Evolutionary conservation across 2,329 filamentous ascomycete species (phyloP), one percentile per base, ranked within the genome.

Genomic region (Fusarium duplospermum): DNA sequence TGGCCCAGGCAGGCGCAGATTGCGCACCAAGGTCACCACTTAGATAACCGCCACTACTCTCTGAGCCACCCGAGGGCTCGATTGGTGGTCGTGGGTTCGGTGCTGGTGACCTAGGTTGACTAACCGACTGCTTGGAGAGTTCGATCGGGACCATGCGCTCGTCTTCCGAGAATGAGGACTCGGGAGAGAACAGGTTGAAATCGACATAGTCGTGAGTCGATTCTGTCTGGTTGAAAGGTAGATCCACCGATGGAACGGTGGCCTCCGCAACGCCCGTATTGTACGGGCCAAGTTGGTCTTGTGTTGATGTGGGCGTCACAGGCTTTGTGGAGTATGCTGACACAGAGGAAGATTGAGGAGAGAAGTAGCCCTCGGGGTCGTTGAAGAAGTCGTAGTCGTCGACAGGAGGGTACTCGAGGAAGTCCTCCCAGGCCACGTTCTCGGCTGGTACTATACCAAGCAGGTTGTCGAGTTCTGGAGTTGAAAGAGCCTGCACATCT

Each of bases 111-210:
- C 57, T 69, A 29, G 71, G 74, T 57, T 73, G 73, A 67, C 67
- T 70, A 58, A 70, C 60, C 27, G 60, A 54, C 58, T 76, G 71
- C 64, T 70, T 74, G 22, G 73, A 72, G 16, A 77, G 63, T 38
- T 77, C 75, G 57, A 81, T 76, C 16, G 80, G 72, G 66, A 80
- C 81, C 78, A 83, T 82, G 14, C 74, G 82, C 52, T 89, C 88
- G 67, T 89, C 88, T 65, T 88, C 87, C 16, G 86, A 82, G 77
- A 84, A 84, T 68, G 81, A 83, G 20, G 86, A 85, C 24, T 81
- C 80, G 4, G 88, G 88, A 59, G 88, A 89, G 82, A 85, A 90
- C 18, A 89, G 84, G 76, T 85, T 87, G 82, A 90, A 90, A 82
- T 89, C 88, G 73, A 84, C 81, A 75, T 89, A 89, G 79, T 87